These are phyloP conservation scores for Madurella mycetomatis DNA, from an alignment of 2,329 filamentous ascomycete genomes.

Conservation along the genomic window DNA sequence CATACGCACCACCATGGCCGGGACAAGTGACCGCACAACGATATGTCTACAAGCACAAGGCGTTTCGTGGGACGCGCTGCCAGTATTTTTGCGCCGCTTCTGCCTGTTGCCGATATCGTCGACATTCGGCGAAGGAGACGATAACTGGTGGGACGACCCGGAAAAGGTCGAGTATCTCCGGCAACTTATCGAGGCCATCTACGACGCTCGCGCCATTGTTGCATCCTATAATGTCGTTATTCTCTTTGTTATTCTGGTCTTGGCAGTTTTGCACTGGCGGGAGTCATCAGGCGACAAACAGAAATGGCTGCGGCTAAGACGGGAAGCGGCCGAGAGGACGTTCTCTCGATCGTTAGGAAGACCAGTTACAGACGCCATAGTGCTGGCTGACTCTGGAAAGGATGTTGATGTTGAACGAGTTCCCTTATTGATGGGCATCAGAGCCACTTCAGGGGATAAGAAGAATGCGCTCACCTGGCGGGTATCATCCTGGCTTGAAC, in stretches of 20 bases:
- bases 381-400: conserved; percentile 26
- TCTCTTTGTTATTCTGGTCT: conserved; percentile 26
- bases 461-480: not conserved
- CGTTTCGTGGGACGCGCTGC: conserved; percentile 4
- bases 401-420: conserved; percentile 33
- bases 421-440: conserved; percentile 28
- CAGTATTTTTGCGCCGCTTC: conserved; percentile 12
- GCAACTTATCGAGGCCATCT: conserved; percentile 30
- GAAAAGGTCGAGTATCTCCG: conserved; percentile 34
- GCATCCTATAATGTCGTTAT: conserved; percentile 34
- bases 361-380: conserved; percentile 27
- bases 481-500: conserved; percentile 38
- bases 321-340: not conserved
- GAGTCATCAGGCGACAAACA: conserved; percentile 22
- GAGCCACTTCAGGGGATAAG: not conserved
- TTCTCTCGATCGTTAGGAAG: conserved; percentile 34
- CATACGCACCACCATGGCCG: not conserved
- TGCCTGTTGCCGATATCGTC: not conserved
- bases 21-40: conserved; percentile 10
- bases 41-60: conserved; percentile 6
- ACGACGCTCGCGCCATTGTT: conserved; percentile 32
- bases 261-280: conserved; percentile 29
- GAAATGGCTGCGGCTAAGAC: conserved; percentile 21
- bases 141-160: conserved; percentile 31
- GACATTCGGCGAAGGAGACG: conserved; percentile 5